Evolutionary conservation across 352 stramenopile genomes (phyloP), one percentile per base, ranked within the genome.

Genomic region (Pythium dissimile): DNA sequence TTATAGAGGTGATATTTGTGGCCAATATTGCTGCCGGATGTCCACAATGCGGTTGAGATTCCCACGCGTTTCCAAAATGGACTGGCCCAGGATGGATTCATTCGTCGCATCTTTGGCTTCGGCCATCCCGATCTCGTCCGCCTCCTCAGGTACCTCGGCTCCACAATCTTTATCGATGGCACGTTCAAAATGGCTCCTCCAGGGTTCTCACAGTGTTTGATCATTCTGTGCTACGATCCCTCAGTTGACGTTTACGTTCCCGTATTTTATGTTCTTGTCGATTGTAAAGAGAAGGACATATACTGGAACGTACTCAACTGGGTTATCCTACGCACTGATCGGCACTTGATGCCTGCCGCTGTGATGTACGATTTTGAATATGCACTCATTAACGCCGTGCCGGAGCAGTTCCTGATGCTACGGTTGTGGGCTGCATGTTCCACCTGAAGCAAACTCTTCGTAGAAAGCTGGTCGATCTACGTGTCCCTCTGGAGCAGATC

Each of bases 241-340:
- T 20, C 20, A 3, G 8, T 53, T 11, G 57, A 64, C 27, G 9
- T 66, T 1, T 66, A 66, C 31, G 20, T 60, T 15, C 43, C 58
- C 1, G 42, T 59, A 18, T 43, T 66, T 2, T 61, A 61, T 28
- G 44, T 55, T 12, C 13, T 61, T 0, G 28, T 66, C 18, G 39
- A 50, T n/a, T 1, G 26, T 1, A 66, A 61, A n/a, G 16, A 51
- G 1, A 16, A 61, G 26, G 44, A 56, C 21, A 62, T 24, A 2
- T 67, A 67, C 39, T 59, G 59, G 52, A 46, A 34, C 21, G 35
- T 48, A 13, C 30, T 62, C 2, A 54, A 58, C 20, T 38, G 15
- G 28, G 9, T 59, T 9, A 53, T 62, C 20, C 39, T 62, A 5
- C 18, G 13, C 2, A 43, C 37, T 0, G 51, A 58, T 24, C 46